Evolutionary conservation across 1,284 basidiomycete species (phyloP), one percentile per base, ranked within the genome.

Genomic region (Pterulicium gracile): DNA sequence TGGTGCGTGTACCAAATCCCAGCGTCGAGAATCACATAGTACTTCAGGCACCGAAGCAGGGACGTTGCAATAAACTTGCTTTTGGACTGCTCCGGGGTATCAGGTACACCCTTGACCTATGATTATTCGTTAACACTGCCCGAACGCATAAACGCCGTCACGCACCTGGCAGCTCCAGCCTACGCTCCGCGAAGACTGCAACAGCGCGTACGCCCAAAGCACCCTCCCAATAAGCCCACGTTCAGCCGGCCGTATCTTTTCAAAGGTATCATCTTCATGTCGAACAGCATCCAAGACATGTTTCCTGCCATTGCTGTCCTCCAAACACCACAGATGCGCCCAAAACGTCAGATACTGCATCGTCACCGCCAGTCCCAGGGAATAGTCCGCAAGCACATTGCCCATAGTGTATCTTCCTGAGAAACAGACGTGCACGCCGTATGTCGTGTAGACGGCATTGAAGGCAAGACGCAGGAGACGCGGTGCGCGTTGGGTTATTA

Each of bases 381-480:
- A 39, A 18, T 39, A 39, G 15, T 39, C 36, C 36, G 7, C n/a
- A 18, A 39, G 15, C 15, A 7, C 36, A 17, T 39, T 18, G 7
- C 36, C 36, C n/a, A 18, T 39, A 18, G 36, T 39, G 36, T 39
- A 39, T 17, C 15, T 7, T 13, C 36, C 36, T 18, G 36, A 39
- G 36, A 39, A 39, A 39, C 36, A 39, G 36, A 39, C 36, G 19
- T 39, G 36, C 5, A 17, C 15, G 15, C 36, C 36, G 19, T 39
- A 39, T 39, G 36, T 39, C 36, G 36, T 17, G 36, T 39, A 39
- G 5, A 17, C 36, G 5, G 19, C 7, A 5, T 15, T 7, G 36
- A 39, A 39, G 36, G 36, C 36, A 17, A 39, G 36, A 17, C 36
- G 36, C n/a, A 39, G 36, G 4, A 39, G 15, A 39, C 36, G 36